These are phyloP conservation scores for Hibiscus mutabilis DNA, from an alignment of 345 rosid species.

Conservation along the genomic window DNA sequence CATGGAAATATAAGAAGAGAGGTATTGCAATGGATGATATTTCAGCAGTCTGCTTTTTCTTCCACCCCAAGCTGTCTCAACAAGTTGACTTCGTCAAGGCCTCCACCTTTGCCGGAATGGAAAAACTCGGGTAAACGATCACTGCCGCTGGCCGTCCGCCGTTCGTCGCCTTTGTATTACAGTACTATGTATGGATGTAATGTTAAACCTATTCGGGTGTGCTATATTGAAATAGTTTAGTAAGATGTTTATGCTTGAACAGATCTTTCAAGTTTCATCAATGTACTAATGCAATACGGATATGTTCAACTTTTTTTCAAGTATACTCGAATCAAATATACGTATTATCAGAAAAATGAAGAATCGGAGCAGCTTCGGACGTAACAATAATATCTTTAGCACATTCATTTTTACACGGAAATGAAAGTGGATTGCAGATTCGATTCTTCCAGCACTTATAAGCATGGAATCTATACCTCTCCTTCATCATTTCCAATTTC, in stretches of 20 bases:
- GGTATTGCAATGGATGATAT: slow-evolving; percentile 79
- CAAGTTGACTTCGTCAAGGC: not conserved
- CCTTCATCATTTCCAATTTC: slow-evolving; percentile 10
- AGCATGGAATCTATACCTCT: slow-evolving; percentile 29
- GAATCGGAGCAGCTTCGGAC: too few species aligned
- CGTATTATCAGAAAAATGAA: too few species aligned
- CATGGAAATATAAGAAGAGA: slow-evolving; percentile 65
- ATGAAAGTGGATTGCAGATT: slow-evolving; percentile 29
- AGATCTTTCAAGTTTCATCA: too few species aligned
- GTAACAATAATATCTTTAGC: too few species aligned
- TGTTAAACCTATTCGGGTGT: not conserved
- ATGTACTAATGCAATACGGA: too few species aligned
- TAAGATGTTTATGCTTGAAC: too few species aligned
- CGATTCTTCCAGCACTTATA: slow-evolving; percentile 34
- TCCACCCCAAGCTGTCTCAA: slow-evolving; percentile 24
- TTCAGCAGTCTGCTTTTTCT: slow-evolving; percentile 80
- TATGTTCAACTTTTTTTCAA: too few species aligned
- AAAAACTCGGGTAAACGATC: not conserved
- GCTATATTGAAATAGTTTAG: too few species aligned
- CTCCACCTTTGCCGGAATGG: not conserved
- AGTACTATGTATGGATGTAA: not conserved
- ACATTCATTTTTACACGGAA: too few species aligned
- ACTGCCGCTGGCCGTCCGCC: not conserved
- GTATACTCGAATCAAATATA: too few species aligned
- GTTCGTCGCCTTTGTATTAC: not conserved